A percentile compares a stretch with the other conserved stretches of the same genome.
Evolutionary conservation across 495 filamentous ascomycete genomes (phyloP).

Genomic region (Neurospora discreta): DNA sequence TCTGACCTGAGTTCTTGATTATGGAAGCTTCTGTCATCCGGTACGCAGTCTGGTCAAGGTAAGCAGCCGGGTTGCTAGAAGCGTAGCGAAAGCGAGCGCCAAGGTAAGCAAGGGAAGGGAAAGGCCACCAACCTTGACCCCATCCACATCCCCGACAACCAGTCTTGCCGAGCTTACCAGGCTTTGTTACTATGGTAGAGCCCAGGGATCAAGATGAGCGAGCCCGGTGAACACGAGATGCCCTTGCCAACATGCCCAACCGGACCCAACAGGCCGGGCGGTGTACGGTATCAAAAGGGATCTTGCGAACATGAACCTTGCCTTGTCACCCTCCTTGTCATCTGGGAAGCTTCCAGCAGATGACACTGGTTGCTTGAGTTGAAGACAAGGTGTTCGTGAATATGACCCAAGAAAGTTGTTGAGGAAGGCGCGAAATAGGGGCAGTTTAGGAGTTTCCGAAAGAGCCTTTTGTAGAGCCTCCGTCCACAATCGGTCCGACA

Average conservation of each 20-base stretch:
- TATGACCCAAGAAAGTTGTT: too few species aligned
- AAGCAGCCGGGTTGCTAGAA: neutral
- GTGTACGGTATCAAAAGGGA: neutral
- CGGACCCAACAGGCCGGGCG: neutral
- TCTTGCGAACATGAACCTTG: neutral
- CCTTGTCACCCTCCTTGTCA: neutral
- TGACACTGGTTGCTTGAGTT: neutral
- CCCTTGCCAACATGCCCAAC: neutral
- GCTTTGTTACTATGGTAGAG: too few species aligned
- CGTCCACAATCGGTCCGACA: too few species aligned
- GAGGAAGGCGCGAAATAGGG: too few species aligned
- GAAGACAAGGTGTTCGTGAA: too few species aligned
- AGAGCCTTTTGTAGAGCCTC: too few species aligned
- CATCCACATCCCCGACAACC: neutral
- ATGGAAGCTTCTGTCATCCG: neutral
- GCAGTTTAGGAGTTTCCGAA: too few species aligned
- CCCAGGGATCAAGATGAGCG: neutral
- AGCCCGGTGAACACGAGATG: neutral
- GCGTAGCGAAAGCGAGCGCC: neutral
- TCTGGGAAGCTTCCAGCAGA: neutral
- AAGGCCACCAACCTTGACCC: neutral
- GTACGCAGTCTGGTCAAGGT: neutral
- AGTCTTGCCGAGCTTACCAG: neutral
- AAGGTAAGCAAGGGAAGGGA: neutral
- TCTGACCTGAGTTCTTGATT: too few species aligned